Evolutionary conservation across 2,329 filamentous ascomycete genomes (phyloP), one percentile per base, ranked within the genome.

Genomic region (Ophiobolus disseminans): DNA sequence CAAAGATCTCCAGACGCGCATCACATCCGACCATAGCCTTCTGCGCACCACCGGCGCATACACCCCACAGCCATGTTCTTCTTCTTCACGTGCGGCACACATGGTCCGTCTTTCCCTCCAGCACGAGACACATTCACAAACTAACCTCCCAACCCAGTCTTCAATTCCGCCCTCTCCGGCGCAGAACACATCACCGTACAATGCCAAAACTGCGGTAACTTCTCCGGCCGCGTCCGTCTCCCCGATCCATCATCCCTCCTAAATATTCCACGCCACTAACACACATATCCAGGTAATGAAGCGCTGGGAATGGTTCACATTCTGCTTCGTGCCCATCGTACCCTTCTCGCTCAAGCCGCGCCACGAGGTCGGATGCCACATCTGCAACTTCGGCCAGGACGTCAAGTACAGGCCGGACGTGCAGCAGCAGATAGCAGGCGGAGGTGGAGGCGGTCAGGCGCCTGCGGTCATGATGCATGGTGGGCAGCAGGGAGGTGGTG

Each of bases 261-360:
- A 14, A 40, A 22, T 25, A 22, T 17, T 22, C 26, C 39, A 32
- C 9, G 5, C n/a, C 25, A 32, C 34, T 44, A 25, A 20, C 36
- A 37, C 21, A 17, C 21, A 10, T 19, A 13, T 41, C 30, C 20
- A 22, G 41, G 44, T 58, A 1, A 51, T 52, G 49, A 60, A 60
- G 43, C 57, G 55, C 31, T 58, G 54, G 56, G 69, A 78, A 32
- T 91, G 87, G 86, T 91, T 91, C 66, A 91, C 89, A 4, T 86
- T 91, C 65, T 91, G 88, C 78, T 91, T 89, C 73, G 74, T 91
- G 43, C 89, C 89, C 39, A 72, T 92, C 36, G 79, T 92, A 20
- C 89, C 89, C 0, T 86, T 91, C 65, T 86, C 83, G 20, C 60
- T 80, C 4, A 79, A 80, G 50, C 77, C 78, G 0, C 74, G 72